Evolutionary conservation across 352 stramenopile species (phyloP), one percentile per base, ranked within the genome.

Genomic region (Phytophthora hibernalis): DNA sequence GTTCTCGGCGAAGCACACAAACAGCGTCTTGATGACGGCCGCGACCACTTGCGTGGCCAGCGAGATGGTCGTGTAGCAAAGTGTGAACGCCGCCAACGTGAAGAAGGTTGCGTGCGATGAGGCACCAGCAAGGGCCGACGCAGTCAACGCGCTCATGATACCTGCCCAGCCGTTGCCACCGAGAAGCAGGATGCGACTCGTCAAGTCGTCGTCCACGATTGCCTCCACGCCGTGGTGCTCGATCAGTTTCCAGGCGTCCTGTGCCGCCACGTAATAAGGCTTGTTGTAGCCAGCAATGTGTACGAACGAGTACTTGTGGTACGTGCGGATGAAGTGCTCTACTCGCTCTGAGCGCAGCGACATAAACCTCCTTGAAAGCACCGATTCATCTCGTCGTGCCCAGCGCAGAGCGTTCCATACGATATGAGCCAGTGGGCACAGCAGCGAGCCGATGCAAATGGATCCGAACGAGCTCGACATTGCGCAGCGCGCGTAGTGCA

Each of bases 1-100:
- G 56, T 91, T 90, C 71, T 95, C 83, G 3, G 88, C 86, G 54
- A 96, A 96, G 75, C 88, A 96, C 38, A 96, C 84, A 61, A 93
- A 96, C 18, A 96, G 66, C 22, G 88, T 95, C 76, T 96, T 95
- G 62, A 95, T 91, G 20, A 92, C 83, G 0, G 85, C 84, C 12
- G 76, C 74, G 26, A 93, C 77, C 40, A 91, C 77, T 64, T 92
- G 85, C 31, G 81, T 92, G 13, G 85, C 80, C 57, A 92, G 76
- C 37, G 87, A 93, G 16, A 93, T 72, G 49, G 83, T 90, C 43
- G 85, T 93, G 72, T 96, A 94, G 71, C 83, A 90, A 12, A 93
- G 64, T 16, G 86, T 71, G 49, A 96, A 96, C 66, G 80, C 81
- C 24, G 74, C 72, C 24, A 94, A 52, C n/a, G 79, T 87, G 59